Evolutionary conservation across 768 basidiomycete species (phyloP), one percentile per base, ranked within the genome.

Genomic region (Mycena galopus): DNA sequence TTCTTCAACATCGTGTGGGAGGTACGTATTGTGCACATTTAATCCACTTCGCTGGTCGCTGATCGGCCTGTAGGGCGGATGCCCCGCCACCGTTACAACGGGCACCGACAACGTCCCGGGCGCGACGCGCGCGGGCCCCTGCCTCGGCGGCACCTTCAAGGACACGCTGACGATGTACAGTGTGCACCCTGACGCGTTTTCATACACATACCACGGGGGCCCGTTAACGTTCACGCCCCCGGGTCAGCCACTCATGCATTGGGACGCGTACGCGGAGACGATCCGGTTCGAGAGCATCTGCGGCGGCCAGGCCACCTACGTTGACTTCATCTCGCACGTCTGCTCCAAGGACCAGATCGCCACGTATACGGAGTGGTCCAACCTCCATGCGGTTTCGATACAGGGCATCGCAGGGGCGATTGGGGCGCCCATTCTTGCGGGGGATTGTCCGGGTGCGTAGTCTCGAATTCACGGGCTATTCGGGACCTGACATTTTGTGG

Each of bases 231-330:
- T 55, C 53, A 29, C 65, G 37, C 55, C 63, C 30, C 63, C 21
- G 14, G 47, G 42, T 30, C 65, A 47, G 35, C 42, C 39, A 19
- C 44, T 25, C 29, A 57, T 71, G 61, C 50, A 59, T 27, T 63
- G 27, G 62, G 56, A 57, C 53, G 64, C 47, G 16, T 74, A 74
- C 35, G 57, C 60, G 55, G 73, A 74, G 56, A 67, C 39, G 55
- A 70, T n/a, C n/a, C n/a, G n/a, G n/a, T n/a, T n/a, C n/a, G n/a
- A n/a, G n/a, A n/a, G n/a, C n/a, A n/a, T n/a, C 55, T 71, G 69
- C 61, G 51, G 65, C 37, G 68, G 69, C 5, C 16, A 17, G 27
- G 73, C 73, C 35, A 74, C 73, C 25, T 74, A 67, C 51, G 42
- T 74, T n/a, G 73, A 71, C 27, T 25, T 71, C 47, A 10, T 71